A percentile compares a stretch with the other conserved stretches of the same genome.
Conservation (phyloP, 306 rosid species). For the Casuarina equisetifolia region DNA sequence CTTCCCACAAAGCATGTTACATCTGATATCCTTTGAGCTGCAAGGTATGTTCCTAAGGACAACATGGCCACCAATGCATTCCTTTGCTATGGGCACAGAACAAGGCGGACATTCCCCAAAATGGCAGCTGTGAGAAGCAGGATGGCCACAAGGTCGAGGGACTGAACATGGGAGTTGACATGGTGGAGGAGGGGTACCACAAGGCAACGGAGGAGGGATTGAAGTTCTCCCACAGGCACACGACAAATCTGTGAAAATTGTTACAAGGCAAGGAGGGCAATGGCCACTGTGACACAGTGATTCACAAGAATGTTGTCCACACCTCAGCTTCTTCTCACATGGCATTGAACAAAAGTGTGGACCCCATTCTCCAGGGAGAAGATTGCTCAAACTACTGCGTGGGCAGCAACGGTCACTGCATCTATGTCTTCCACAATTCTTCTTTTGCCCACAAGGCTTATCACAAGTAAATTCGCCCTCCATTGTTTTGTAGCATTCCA, state of each 20-base stretch:
- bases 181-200: conserved; percentile 82
- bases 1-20: conserved; percentile 91
- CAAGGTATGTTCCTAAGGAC: conserved; percentile 93
- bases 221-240: conserved; percentile 90
- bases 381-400: conserved; percentile 47
- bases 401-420: conserved; percentile 91
- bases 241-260: conserved; percentile 81
- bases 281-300: conserved; percentile 91
- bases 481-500: conserved; percentile 69
- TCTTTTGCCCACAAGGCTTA: conserved; percentile 80
- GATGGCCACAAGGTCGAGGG: conserved; percentile 90
- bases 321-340: conserved; percentile 83
- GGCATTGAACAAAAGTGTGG: conserved; percentile 83
- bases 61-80: conserved; percentile 90
- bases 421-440: conserved; percentile 92
- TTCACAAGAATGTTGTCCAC: conserved; percentile 88
- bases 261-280: conserved; percentile 91
- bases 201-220: conserved; percentile 84
- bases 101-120: conserved; percentile 96
- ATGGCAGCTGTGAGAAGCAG: conserved; percentile 90
- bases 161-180: conserved; percentile 84
- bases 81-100: conserved; percentile 90
- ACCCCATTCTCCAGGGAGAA: conserved; percentile 60
- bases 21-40: conserved; percentile 87
- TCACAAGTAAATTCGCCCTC: conserved; percentile 70